Base-by-base conservation (phyloP, 345 rosid species). In the Salix purpurea region DNA sequence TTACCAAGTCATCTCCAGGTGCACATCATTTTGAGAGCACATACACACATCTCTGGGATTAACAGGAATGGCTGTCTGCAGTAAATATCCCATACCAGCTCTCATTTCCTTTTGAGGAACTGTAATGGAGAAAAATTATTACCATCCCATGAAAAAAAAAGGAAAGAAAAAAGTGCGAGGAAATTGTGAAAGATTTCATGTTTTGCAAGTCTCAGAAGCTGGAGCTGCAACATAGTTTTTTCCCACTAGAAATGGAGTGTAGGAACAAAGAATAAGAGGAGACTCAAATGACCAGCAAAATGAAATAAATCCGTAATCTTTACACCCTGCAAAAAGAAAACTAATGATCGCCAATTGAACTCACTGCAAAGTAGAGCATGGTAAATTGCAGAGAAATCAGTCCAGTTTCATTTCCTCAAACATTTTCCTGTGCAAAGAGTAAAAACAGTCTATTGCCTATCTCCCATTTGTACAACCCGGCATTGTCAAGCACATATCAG, bases 21-120 rank as follows among this genome's bases (percentile, higher is more conserved):
- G 88, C 82, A 52, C 83, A 23, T 77, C 62, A 32, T 87, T 83
- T 76, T 70, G 80, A 74, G 76, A 56, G 19, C 76, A 81, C 28
- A 56, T 87, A 67, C 83, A 84, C 81, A 80, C 44, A 40, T 10
- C 13, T 40, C 12, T 40, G 10, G 3, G 44, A 11, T 40, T 40
- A 10, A 40, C 44, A 40, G 44, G 4, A 10, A 21, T 54, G 60
- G n/a, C 60, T 54, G 24, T 7, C 60, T 2, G 23, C 60, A 54
- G 61, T 54, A 7, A 21, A 8, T 56, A 56, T 56, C 5, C 26
- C 10, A 21, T 23, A 56, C 13, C 26, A 1, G 26, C 61, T n/a
- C 26, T 56, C n/a, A 24, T 18, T 52, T 52, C 58, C 54, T 6
- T 18, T 18, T 1, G n/a, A 52, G 23, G 10, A 52, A 52, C n/a